A percentile compares a stretch with the other conserved stretches of the same genome.
Conservation (phyloP, 2,329 filamentous ascomycete species). For the Fusarium torulosum region DNA sequence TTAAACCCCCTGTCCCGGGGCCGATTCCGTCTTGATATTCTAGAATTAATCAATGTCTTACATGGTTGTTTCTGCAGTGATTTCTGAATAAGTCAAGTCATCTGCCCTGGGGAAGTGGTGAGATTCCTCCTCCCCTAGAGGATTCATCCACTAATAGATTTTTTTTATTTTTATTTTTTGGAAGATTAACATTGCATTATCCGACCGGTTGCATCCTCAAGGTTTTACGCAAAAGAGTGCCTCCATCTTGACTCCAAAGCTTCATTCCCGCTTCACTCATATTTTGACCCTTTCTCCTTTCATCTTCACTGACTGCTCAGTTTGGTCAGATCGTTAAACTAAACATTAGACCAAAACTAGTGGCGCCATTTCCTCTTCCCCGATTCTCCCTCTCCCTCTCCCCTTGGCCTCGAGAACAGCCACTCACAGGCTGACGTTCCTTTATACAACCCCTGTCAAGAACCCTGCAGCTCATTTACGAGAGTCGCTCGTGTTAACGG, state of each 20-base stretch:
- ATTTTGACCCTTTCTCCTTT: background rate
- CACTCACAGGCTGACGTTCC: slow-evolving; percentile 31
- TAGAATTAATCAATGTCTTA: slow-evolving; percentile 18
- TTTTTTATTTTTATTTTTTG: too few relatives aligned
- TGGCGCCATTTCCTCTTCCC: slow-evolving; percentile 23
- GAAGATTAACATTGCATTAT: background rate
- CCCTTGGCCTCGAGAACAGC: slow-evolving; percentile 10
- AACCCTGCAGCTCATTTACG: slow-evolving; percentile 39
- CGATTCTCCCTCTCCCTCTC: too few relatives aligned
- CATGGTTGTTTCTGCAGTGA: slow-evolving; percentile 3
- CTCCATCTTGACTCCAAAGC: background rate
- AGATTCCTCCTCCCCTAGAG: background rate
- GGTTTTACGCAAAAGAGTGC: background rate
- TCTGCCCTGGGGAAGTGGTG: background rate
- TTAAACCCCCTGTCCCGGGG: slow-evolving; percentile 30
- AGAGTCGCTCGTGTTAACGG: slow-evolving; percentile 31
- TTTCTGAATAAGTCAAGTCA: too few relatives aligned
- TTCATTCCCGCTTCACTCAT: background rate
- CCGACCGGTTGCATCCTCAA: background rate
- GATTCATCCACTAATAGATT: background rate
- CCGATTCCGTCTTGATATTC: slow-evolving; percentile 18
- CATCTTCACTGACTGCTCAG: slow-evolving; percentile 13
- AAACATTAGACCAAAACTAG: slow-evolving; percentile 8
- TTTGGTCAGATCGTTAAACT: slow-evolving; percentile 11
- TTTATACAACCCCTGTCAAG: slow-evolving; percentile 23